A percentile compares a stretch with the other conserved stretches of the same genome.
These are phyloP conservation scores for Capsella bursapastoris DNA, from an alignment of 345 rosid genomes.

Conservation along the genomic window DNA sequence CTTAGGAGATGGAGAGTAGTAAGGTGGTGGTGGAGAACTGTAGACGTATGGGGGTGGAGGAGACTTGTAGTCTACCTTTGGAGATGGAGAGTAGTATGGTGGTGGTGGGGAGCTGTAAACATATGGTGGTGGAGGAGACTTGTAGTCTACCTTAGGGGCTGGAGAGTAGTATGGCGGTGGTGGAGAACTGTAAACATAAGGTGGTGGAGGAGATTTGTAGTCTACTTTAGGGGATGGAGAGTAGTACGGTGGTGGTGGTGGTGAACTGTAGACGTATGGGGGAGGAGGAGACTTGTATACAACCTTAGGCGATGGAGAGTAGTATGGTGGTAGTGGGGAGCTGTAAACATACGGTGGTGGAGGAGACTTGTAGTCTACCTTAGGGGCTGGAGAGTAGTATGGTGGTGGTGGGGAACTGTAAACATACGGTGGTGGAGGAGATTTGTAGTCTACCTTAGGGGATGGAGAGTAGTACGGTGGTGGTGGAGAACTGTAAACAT, in stretches of 20 bases:
- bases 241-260: slow-evolving; percentile 2
- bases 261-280: not conserved
- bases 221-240: not conserved
- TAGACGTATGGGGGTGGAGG: not conserved
- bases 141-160: not conserved
- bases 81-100: not conserved
- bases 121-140: not conserved
- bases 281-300: too few species aligned
- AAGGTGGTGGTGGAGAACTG: not conserved
- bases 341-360: not conserved
- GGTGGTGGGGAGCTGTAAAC: not conserved
- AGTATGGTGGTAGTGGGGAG: slow-evolving; percentile 9
- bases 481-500: not conserved
- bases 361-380: not conserved
- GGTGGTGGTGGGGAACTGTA: slow-evolving; percentile 19
- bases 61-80: not conserved
- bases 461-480: not conserved
- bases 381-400: not conserved
- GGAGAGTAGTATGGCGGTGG: not conserved
- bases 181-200: not conserved
- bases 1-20: not conserved
- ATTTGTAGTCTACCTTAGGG: not conserved
- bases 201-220: not conserved
- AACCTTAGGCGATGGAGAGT: not conserved
- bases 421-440: slow-evolving; percentile 6